phyloP scores from a whole-genome alignment of 2,329 filamentous ascomycete species.

The Sporothrix variecibatus region DNA sequence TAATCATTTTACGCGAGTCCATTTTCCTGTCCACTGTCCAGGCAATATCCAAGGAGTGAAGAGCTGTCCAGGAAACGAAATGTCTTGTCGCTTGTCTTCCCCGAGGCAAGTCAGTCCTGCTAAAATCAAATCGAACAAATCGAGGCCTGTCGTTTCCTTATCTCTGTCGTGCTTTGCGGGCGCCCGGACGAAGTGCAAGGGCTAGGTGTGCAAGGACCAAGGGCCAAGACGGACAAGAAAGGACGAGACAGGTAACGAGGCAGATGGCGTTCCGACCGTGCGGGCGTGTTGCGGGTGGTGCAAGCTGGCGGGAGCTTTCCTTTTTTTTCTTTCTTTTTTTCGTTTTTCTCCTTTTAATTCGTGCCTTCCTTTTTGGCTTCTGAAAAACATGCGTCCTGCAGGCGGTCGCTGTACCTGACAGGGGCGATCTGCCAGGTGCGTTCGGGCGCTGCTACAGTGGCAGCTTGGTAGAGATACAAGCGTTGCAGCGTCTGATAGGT shows the following conservation, averaged over 20 bases:
- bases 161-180: not conserved
- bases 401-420: not conserved
- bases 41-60: not conserved
- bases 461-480: not conserved
- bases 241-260: not conserved
- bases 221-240: not conserved
- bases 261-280: not conserved
- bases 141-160: not conserved
- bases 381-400: not conserved
- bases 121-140: not conserved
- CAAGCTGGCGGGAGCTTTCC: not conserved
- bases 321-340: not conserved
- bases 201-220: not conserved
- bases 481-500: conserved; percentile 10
- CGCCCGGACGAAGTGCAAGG: conserved; percentile 11
- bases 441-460: not conserved
- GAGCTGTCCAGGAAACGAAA: too few species aligned
- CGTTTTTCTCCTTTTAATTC: too few species aligned
- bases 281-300: not conserved
- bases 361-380: not conserved
- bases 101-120: not conserved
- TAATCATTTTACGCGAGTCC: conserved; percentile 17
- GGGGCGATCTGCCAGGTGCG: not conserved
- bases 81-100: not conserved
- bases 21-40: not conserved